Evolutionary conservation across 345 rosid genomes (phyloP), one percentile per base, ranked within the genome.

Genomic region (Balakata baccata): DNA sequence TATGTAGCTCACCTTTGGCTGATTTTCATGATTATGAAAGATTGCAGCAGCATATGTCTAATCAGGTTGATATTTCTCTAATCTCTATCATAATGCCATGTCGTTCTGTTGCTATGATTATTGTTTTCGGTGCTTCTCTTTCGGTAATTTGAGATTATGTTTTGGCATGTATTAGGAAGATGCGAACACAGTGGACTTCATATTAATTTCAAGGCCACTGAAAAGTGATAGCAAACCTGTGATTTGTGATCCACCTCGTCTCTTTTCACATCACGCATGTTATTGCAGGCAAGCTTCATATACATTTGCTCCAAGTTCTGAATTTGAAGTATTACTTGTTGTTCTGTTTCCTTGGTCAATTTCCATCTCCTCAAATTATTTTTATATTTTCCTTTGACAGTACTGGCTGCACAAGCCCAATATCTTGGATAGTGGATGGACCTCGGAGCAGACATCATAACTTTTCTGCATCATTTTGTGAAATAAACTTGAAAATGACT

Each of bases 241-340:
- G 77, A 78, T 77, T 68, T 81, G 89, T 56, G 74, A 75, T 77
- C 34, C 75, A 49, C 84, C 88, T 20, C 76, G 66, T 63, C 67
- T 95, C 73, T 84, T 85, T 47, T 92, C 97, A 69, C 86, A 92
- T 83, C 99, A 95, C 73, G 81, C 85, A 71, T 95, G 98, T 74
- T 83, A 82, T 78, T 88, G 92, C 88, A 89, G 93, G 99, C 82
- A 88, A 74, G 89, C 23, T n/a, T 49, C 22, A 1, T 51, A 18
- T 45, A 14, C 38, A 54, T 7, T 43, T 56, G 23, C 20, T 57
- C 16, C 10, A 16, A 34, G 41, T 62, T 74, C 43, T 46, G 51
- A 72, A 80, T 53, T 41, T 56, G 51, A 56, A 47, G 11, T 7
- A 66, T 18, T 57, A 23, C 23, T 18, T 49, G 22, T 53, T 76